Percentiles rank a stretch among this genome's conserved stretches.
These are phyloP conservation scores for Hanseniaspora uvarum DNA, from an alignment of 1,139 yeast genomes.

Conservation along the genomic window DNA sequence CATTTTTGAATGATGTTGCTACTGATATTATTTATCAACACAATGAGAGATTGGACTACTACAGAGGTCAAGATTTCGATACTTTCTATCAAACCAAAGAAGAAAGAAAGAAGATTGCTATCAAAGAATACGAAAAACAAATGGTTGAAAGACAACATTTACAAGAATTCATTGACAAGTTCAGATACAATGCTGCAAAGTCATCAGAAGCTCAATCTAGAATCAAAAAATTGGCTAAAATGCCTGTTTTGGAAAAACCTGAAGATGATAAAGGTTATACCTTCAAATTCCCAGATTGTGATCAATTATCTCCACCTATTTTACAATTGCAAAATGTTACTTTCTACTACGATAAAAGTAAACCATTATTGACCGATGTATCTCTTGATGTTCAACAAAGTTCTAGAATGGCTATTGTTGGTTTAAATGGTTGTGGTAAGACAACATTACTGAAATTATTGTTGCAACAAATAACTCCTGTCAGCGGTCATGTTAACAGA, in stretches of 20 bases:
- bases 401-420: conserved; percentile 90
- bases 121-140: conserved; percentile 91
- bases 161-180: conserved; percentile 90
- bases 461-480: conserved; percentile 66
- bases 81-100: conserved; percentile 86
- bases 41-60: conserved; percentile 89
- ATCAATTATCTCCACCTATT: conserved; percentile 84
- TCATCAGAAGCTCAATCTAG: conserved; percentile 96
- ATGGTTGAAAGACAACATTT: conserved; percentile 91
- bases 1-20: conserved; percentile 93
- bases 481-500: conserved; percentile 61
- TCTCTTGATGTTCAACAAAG: conserved; percentile 87
- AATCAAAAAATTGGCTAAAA: conserved; percentile 86
- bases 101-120: conserved; percentile 86
- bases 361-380: conserved; percentile 57
- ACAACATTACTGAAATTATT: conserved; percentile 81
- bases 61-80: conserved; percentile 89
- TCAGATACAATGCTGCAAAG: conserved; percentile 93
- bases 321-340: conserved; percentile 77
- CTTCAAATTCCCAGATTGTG: conserved; percentile 93
- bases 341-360: conserved; percentile 67
- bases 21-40: conserved; percentile 97
- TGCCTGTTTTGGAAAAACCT: conserved; percentile 87
- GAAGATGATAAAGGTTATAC: conserved; percentile 80
- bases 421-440: conserved; percentile 99